Percentiles rank a stretch among this genome's conserved stretches.
Conservation (phyloP, 805 yeast species). For the Wickerhamiella occidentalis region DNA sequence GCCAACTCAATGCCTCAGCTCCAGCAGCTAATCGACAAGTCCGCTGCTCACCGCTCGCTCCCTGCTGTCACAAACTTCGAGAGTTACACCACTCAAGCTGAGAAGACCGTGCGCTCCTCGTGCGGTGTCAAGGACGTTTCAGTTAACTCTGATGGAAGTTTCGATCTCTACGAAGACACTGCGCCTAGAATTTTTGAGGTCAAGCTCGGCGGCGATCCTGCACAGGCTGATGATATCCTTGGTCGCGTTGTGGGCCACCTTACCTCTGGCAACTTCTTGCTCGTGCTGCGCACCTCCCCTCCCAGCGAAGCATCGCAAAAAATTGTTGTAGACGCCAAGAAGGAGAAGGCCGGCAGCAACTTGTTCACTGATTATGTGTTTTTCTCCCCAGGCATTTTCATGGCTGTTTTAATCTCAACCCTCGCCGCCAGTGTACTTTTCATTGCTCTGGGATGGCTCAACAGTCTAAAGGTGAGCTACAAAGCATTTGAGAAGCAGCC, state of each 20-base stretch:
- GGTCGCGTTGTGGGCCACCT: conserved; percentile 24
- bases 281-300: conserved; percentile 26
- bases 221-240: conserved; percentile 21
- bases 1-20: conserved; percentile 24
- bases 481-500: conserved; percentile 66
- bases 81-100: conserved; percentile 11
- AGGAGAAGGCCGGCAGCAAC: conserved; percentile 17
- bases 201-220: conserved; percentile 29
- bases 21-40: conserved; percentile 20
- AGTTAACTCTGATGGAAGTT: conserved; percentile 34
- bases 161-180: conserved; percentile 49
- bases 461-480: conserved; percentile 63
- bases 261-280: conserved; percentile 27
- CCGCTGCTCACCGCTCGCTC: conserved; percentile 12
- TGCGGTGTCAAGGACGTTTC: conserved; percentile 42
- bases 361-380: conserved; percentile 55
- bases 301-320: neutral
- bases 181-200: conserved; percentile 50
- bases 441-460: conserved; percentile 60
- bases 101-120: conserved; percentile 25
- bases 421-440: conserved; percentile 45
- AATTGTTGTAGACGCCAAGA: conserved; percentile 10
- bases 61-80: conserved; percentile 12
- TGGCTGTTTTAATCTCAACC: conserved; percentile 55
- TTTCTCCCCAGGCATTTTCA: conserved; percentile 72